A percentile compares a stretch with the other conserved stretches of the same genome.
Conservation (phyloP, 164 flowering plant species). For the Magnolia sinica region DNA sequence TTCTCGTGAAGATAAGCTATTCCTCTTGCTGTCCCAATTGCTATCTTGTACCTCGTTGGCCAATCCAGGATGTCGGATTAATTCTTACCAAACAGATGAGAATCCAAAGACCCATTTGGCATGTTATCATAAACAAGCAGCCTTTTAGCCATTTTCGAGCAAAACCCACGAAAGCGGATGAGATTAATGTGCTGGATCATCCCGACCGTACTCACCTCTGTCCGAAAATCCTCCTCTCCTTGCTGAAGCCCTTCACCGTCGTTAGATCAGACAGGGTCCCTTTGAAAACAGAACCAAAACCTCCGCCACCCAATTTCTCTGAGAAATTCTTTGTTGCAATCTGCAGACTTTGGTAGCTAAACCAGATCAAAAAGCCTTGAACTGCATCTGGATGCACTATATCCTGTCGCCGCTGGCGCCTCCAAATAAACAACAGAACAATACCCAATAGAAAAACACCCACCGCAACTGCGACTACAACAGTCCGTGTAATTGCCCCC, state of each 20-base stretch:
- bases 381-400: slow-evolving; percentile 10
- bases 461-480: slow-evolving; percentile 19
- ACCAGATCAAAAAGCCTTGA: slow-evolving; percentile 35
- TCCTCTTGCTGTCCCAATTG: too few species aligned
- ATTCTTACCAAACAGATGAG: slow-evolving; percentile 24
- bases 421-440: slow-evolving; percentile 6
- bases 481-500: slow-evolving; percentile 7
- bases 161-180: slow-evolving; percentile 49
- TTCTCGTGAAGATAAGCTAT: background rate
- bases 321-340: slow-evolving; percentile 50
- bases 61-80: background rate
- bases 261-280: slow-evolving; percentile 36
- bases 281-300: slow-evolving; percentile 47
- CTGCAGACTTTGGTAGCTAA: slow-evolving; percentile 33
- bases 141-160: slow-evolving; percentile 37
- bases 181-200: slow-evolving; percentile 53
- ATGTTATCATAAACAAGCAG: slow-evolving; percentile 51
- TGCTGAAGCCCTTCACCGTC: slow-evolving; percentile 35
- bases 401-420: slow-evolving; percentile 7
- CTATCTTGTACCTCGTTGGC: slow-evolving; percentile 5
- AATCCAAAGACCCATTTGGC: slow-evolving; percentile 46
- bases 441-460: slow-evolving; percentile 10
- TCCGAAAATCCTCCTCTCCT: slow-evolving; percentile 49
- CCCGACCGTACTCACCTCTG: slow-evolving; percentile 65
- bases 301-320: slow-evolving; percentile 47